Evolutionary conservation across 2,329 filamentous ascomycete genomes (phyloP), one percentile per base, ranked within the genome.

Genomic region (Trichoderma asperellum): DNA sequence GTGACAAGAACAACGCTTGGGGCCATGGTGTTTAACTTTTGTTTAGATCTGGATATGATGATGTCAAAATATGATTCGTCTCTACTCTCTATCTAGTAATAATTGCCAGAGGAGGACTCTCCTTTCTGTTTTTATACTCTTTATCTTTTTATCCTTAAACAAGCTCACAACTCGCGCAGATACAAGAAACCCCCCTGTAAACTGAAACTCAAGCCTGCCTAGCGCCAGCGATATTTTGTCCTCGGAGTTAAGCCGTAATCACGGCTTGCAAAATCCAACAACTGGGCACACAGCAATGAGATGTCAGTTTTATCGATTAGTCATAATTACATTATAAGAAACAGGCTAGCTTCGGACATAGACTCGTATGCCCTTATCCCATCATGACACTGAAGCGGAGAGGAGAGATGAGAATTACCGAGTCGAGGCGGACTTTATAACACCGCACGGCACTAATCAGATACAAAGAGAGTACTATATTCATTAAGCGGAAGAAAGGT

Each of bases 1-100:
- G 78, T 80, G 49, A 79, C 71, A 47, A 72, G 71, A 37, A 70
- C 63, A 21, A 71, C 58, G 34, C 40, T 68, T 47, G 58, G 27
- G 18, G 66, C 29, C 56, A 68, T 68, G 12, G 2, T 56, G n/a
- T 27, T 59, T n/a, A 14, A 5, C 2, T 14, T 32, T 6, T 40
- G 16, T 52, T 12, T 29, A 35, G 34, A 40, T 7, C 3, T 35
- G 4, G 59, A 57, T 35, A 32, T 57, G 12, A 8, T 5, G 16
- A 11, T 6, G 14, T 32, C 52, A 18, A 32, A 16, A 18, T 8
- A 6, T 27, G 27, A 32, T 55, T 27, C 11, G 5, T 32, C 4
- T 49, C 2, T 49, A 21, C 8, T 29, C 3, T 29, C 52, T 53
- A 12, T 55, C 27, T 16, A 3, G 8, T 24, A 29, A 2, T 12